Evolutionary conservation across 176 grass and related monocot genomes (phyloP), one percentile per base, ranked within the genome.

Genomic region (Ananas comosus): DNA sequence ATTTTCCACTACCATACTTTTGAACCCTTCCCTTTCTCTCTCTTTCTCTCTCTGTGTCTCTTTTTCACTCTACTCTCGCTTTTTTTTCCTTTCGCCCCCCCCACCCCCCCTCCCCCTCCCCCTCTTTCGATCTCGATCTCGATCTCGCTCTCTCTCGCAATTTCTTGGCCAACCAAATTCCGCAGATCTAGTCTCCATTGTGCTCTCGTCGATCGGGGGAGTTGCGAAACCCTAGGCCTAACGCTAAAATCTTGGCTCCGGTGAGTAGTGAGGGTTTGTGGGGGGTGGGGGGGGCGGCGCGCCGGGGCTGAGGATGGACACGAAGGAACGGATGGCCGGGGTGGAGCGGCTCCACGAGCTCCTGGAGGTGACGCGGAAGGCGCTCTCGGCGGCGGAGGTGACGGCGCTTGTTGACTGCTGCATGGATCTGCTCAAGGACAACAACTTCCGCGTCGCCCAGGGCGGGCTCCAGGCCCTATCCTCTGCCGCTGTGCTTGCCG

Each of bases 391-490:
- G 11, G 74, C 68, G n/a, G 88, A 96, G 80, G 85, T 85, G 18
- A 76, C 88, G 10, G 23, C 78, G 10, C 85, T 88, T 19, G 85
- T 96, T 12, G 91, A 96, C 59, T 73, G 74, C 74, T 91, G 85
- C 76, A 80, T 82, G 73, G 88, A 88, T 88, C 91, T 91, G 66
- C 70, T 85, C 59, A 73, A 71, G 69, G 88, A 96, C 47, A 77
- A 19, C 42, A 96, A 91, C 79, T 96, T 96, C 85, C 88, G 91
- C 29, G 80, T 96, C 1, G 80, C 80, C 53, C 85, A 96, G 76
- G 88, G 88, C 16, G 88, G 85, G 21, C 78, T 91, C 11, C 88
- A 96, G 80, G 91, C 85, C 42, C 70, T 96, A 66, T 91, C 91
- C 12, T 80, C 88, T n/a, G 85, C 88, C 12, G 87, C 87, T 3